A percentile compares a stretch with the other conserved stretches of the same genome.
These are phyloP conservation scores for Schrenkiella parvula DNA, from an alignment of 345 rosid genomes.

Conservation along the genomic window DNA sequence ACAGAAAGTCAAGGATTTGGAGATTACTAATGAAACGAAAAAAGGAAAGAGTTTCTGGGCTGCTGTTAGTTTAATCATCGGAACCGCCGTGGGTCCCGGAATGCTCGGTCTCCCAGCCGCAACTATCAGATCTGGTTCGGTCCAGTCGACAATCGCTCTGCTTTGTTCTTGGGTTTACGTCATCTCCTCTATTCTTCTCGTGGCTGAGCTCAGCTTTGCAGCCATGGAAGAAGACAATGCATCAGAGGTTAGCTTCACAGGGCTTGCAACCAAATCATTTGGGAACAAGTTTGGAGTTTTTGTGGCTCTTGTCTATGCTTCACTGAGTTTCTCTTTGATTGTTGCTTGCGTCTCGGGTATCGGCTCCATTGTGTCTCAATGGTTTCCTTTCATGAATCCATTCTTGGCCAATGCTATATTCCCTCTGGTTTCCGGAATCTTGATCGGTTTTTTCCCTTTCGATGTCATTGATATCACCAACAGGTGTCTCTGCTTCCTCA, in stretches of 20 bases:
- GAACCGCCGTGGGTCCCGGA: slow-evolving; percentile 94
- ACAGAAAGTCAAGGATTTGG: slow-evolving; percentile 1
- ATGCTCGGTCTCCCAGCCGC: slow-evolving; percentile 87
- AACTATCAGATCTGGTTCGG: slow-evolving; percentile 70
- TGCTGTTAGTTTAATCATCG: slow-evolving; percentile 81
- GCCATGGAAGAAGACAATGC: slow-evolving; percentile 84
- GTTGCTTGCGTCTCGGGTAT: slow-evolving; percentile 92
- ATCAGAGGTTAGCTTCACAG: slow-evolving; percentile 82
- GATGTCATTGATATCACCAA: slow-evolving; percentile 59
- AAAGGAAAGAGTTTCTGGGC: slow-evolving; percentile 79
- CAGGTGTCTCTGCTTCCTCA: slow-evolving; percentile 58
- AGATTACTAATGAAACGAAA: slow-evolving; percentile 7
- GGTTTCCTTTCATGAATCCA: slow-evolving; percentile 68
- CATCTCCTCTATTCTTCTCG: slow-evolving; percentile 74
- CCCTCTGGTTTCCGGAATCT: slow-evolving; percentile 52
- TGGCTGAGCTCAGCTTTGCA: slow-evolving; percentile 83
- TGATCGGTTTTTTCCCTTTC: slow-evolving; percentile 63
- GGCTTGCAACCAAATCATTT: slow-evolving; percentile 74
- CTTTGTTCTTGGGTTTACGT: slow-evolving; percentile 83
- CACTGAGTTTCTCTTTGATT: slow-evolving; percentile 75
- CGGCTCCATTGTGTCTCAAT: slow-evolving; percentile 71
- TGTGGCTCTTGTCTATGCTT: slow-evolving; percentile 73
- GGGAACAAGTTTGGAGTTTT: slow-evolving; percentile 62
- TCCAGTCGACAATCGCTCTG: slow-evolving; percentile 61
- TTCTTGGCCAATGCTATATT: slow-evolving; percentile 58